Conservation (phyloP, 2,329 filamentous ascomycete genomes). For the Penicillium hordei region DNA sequence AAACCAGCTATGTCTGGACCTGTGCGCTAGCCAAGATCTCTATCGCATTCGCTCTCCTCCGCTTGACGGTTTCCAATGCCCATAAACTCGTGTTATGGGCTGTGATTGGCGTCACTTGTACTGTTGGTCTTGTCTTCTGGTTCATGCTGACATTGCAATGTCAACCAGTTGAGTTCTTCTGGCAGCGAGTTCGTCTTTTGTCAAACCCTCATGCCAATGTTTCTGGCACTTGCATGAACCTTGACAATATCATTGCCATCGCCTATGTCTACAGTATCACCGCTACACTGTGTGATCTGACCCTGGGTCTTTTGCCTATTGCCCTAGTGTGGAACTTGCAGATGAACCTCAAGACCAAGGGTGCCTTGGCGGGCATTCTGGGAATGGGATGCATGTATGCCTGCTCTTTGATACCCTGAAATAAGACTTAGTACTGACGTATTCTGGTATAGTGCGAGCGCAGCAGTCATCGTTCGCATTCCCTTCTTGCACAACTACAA, state of each 20-base stretch:
- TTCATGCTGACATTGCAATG: constrained; percentile 57
- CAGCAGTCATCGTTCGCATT: constrained; percentile 40
- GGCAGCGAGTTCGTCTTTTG: constrained; percentile 39
- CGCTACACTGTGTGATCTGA: constrained; percentile 52
- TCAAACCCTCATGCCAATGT: not conserved
- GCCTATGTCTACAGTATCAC: constrained; percentile 55
- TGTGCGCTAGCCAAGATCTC: constrained; percentile 53
- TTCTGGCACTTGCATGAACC: constrained; percentile 42
- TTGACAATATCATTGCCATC: constrained; percentile 52
- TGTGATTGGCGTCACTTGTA: constrained; percentile 48
- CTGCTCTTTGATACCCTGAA: not conserved
- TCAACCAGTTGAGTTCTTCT: constrained; percentile 53
- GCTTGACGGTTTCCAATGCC: constrained; percentile 48
- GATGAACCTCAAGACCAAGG: constrained; percentile 55
- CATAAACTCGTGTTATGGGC: constrained; percentile 50
- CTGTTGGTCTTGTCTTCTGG: constrained; percentile 51
- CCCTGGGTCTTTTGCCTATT: constrained; percentile 54
- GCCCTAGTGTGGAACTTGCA: constrained; percentile 57
- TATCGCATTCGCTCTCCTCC: constrained; percentile 55
- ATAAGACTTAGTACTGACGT: not conserved
- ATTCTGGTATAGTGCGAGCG: constrained; percentile 31
- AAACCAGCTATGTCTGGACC: constrained; percentile 54
- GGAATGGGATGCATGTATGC: constrained; percentile 55
- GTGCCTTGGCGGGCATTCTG: constrained; percentile 54
- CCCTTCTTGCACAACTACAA: constrained; percentile 38